phyloP scores from a whole-genome alignment of 495 filamentous ascomycete species.

The Evernia prunastri region DNA sequence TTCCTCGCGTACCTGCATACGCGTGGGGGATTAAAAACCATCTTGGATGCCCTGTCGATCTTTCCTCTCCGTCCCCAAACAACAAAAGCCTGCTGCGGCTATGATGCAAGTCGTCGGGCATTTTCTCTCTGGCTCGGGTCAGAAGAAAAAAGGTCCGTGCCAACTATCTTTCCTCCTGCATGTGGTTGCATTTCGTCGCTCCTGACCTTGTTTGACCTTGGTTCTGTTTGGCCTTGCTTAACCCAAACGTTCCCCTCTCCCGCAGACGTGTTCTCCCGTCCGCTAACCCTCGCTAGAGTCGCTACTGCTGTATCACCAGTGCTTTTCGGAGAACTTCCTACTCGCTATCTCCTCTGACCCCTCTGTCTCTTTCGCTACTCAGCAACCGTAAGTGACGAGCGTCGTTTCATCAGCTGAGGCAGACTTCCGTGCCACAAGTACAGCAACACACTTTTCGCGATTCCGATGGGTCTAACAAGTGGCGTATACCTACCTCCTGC shows the following conservation, averaged over 20 bases:
- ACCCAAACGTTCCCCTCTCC: not conserved
- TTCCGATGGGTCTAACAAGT: not conserved
- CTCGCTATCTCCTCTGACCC: not conserved
- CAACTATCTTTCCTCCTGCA: not conserved
- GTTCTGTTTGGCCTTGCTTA: not conserved
- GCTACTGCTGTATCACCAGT: no score
- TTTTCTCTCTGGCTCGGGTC: not conserved
- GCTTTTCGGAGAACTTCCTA: not conserved
- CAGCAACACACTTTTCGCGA: not conserved
- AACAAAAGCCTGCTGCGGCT: not conserved
- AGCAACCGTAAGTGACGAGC: not conserved
- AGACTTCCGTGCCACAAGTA: slow-evolving; percentile 2
- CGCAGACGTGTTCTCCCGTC: not conserved
- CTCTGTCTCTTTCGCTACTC: not conserved
- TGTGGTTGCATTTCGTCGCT: not conserved
- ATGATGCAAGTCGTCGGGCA: not conserved
- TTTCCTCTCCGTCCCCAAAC: not conserved
- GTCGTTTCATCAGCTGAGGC: slow-evolving; percentile 15
- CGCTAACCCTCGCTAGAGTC: not conserved
- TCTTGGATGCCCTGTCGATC: not conserved
- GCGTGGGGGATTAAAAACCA: slow-evolving; percentile 1
- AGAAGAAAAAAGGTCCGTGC: not conserved
- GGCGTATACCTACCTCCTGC: not conserved
- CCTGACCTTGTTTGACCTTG: not conserved
- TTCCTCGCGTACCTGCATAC: slow-evolving; percentile 18